Percentiles rank a stretch among this genome's conserved stretches.
Conservation (phyloP, 129 eudicot genomes). For the Glebionis coronaria region DNA sequence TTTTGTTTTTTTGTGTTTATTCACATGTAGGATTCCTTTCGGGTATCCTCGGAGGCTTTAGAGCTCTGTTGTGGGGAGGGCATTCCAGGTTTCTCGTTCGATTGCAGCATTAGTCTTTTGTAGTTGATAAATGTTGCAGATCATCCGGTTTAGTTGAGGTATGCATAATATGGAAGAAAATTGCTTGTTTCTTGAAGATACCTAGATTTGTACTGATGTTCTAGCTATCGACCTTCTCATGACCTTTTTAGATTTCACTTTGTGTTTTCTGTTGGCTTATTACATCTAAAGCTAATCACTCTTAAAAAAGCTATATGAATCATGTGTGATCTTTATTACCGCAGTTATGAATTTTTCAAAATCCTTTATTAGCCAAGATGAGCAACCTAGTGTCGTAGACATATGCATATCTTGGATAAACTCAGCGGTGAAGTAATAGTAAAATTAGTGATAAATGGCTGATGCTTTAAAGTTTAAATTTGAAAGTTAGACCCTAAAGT, state of each 20-base stretch:
- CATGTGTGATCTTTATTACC: too few relatives aligned
- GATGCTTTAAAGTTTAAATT: not conserved
- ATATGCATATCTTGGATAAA: too few relatives aligned
- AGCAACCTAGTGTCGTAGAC: too few relatives aligned
- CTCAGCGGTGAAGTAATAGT: too few relatives aligned
- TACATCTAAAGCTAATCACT: too few relatives aligned
- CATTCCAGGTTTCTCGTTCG: slow-evolving; percentile 18
- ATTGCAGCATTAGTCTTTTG: slow-evolving; percentile 10
- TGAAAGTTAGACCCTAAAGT: not conserved
- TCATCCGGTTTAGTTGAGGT: slow-evolving; percentile 20
- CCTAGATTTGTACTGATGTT: slow-evolving; percentile 4
- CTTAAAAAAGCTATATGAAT: too few relatives aligned
- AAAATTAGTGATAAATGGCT: too few relatives aligned
- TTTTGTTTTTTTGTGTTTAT: not conserved
- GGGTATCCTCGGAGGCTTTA: not conserved
- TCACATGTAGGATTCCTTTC: slow-evolving; percentile 20
- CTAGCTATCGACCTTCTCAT: slow-evolving; percentile 13
- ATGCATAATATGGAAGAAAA: slow-evolving; percentile 27
- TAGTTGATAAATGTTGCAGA: slow-evolving; percentile 19
- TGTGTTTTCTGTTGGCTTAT: slow-evolving; percentile 6
- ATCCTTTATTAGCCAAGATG: too few relatives aligned
- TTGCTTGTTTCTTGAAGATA: too few relatives aligned
- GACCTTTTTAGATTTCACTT: not conserved
- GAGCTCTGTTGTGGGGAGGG: slow-evolving; percentile 25
- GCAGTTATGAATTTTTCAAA: too few relatives aligned